Base-by-base conservation (phyloP, 108 stramenopile genomes). In the Conticribra guillardii region DNA sequence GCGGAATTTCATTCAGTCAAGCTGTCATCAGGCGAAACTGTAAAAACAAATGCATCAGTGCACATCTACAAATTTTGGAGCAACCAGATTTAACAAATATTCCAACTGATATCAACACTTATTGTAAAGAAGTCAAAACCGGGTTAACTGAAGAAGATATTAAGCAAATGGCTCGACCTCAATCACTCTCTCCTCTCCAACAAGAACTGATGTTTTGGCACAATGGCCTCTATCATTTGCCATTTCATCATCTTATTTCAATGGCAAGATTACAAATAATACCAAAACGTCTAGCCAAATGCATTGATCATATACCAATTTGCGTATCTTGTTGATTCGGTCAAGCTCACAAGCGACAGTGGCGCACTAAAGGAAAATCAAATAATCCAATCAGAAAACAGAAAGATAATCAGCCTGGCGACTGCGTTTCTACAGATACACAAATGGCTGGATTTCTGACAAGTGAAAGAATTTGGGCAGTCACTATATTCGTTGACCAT, bases 401-500 rank as follows among this genome's bases (percentile, higher is more conserved):
- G 0, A 15, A 26, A 1, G 54, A 69, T 5, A 15, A 30, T 22
- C 0, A 50, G 2, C 77, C 83, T 1, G 84, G 83, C 2, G 61
- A 75, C 8, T 18, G 50, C 3, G 60, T 80, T 2, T 85, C 87
- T 4, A 53, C 60, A 7, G 84, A 88, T 58, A 55, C 68, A 9
- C 68, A 69, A 21, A 69, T 69, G 57, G 58, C 15, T 31, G 68
- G 56, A 4, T 55, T 27, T 49, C 30, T 69, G 27, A 69, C 68
- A 5, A 49, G 19, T 50, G 44, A 21, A 21, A 54, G 84, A 7
- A 54, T 81, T 1, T 53, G 44, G 11, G 81, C 83, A 2, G 87
- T 80, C 1, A 71, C 87, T 0, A 58, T 85, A 17, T 77, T 87
- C 46, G 53, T 65, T 11, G 84, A 87, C 54, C 73, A 81, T 56